Base-by-base conservation (phyloP, 2,329 filamentous ascomycete genomes). In the Harringtonia aguacate region DNA sequence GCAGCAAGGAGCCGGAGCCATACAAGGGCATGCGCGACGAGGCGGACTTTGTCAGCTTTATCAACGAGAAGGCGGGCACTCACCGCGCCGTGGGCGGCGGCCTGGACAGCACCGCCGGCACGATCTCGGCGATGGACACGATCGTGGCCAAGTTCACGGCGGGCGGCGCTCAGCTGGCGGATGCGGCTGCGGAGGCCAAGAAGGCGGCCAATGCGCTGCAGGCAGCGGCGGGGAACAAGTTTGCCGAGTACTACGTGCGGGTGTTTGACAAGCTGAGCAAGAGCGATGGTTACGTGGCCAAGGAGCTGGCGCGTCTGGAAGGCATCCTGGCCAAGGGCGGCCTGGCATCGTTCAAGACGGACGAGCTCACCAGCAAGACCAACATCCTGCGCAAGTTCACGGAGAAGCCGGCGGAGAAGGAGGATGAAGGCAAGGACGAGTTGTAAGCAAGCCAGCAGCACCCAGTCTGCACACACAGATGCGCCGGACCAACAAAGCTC, bases 171-270 rank as follows among this genome's bases (percentile, higher is more conserved):
- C 68, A 68, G 48, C 64, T 86, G 44, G 69, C 76, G 36, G 77
- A 82, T 50, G 75, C 87, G 20, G 71, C 77, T 29, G 72, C 72
- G 36, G 83, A 94, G 65, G 72, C 84, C 43, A 81, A 83, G 69
- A 82, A 83, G 68, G 76, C 79, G 48, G 81, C 81, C 20, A 73
- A 74, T 54, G 69, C 65, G 41, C 62, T 92, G 42, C 77, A 82
- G 66, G 80, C 75, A 43, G 61, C 68, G 49, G 69, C 67, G 13
- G 69, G 78, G 63, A 64, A 82, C 63, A 86, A 86, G 70, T 94
- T 90, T 59, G 86, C 86, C 38, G 76, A 89, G 66, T 98, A 98
- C 77, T 97, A 98, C 64, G 72, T 92, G 61, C 86, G 86, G 61
- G 88, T 94, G 44, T 84, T 92, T 48, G 78, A 86, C 61, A 97